Evolutionary conservation across 768 basidiomycete genomes (phyloP).

Genomic region (Boletus tylopilopsis): DNA sequence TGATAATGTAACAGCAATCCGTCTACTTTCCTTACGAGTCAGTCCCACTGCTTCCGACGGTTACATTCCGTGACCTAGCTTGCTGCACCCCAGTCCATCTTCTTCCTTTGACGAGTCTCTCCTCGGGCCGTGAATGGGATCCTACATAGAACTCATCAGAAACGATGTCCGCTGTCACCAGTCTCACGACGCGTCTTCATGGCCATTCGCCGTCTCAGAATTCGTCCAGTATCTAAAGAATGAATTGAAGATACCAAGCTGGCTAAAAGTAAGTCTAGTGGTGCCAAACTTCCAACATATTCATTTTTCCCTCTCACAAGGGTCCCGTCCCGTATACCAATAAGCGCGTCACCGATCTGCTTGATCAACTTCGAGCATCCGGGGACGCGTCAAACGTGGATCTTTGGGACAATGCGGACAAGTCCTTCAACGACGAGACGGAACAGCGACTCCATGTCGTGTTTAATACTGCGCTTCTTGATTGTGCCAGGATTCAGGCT

Average conservation of each 20-base stretch:
- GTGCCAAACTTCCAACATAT: not conserved
- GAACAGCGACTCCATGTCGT: not conserved
- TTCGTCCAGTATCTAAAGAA: not conserved
- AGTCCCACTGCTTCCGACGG: too few species aligned
- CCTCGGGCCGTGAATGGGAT: not conserved
- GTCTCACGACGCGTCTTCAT: not conserved
- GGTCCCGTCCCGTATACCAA: not conserved
- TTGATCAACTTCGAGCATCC: not conserved
- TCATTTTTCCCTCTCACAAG: not conserved
- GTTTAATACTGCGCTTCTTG: not conserved
- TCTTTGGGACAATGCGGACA: not conserved
- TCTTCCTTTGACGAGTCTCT: not conserved
- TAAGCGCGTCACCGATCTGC: not conserved
- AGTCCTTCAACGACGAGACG: not conserved
- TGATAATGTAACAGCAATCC: too few species aligned
- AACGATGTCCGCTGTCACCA: not conserved
- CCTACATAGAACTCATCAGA: not conserved
- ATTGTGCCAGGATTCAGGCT: constrained; percentile 6
- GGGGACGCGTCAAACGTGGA: not conserved
- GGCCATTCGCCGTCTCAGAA: not conserved
- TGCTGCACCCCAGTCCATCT: too few species aligned
- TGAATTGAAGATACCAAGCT: constrained; percentile 1
- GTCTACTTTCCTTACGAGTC: too few species aligned
- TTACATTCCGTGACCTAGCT: too few species aligned
- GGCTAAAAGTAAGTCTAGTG: not conserved